These are phyloP conservation scores for Erysimum pusillum DNA, from an alignment of 441 rosid species.

Conservation along the genomic window DNA sequence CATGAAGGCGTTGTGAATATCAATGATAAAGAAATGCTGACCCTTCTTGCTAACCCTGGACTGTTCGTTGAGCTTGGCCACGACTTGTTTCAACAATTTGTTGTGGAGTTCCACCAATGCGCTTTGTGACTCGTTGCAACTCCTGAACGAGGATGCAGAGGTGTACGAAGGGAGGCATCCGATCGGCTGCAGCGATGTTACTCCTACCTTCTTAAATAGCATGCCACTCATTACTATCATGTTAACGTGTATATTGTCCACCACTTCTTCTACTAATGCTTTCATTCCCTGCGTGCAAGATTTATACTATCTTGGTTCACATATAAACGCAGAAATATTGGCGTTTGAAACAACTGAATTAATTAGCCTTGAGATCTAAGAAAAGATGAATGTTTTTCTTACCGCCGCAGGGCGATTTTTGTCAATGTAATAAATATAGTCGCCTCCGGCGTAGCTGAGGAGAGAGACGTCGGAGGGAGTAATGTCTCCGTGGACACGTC, in stretches of 20 bases:
- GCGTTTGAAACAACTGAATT: background rate
- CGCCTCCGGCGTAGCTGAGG: conserved; percentile 64
- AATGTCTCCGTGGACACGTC: conserved; percentile 49
- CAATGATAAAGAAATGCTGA: conserved; percentile 52
- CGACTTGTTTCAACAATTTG: conserved; percentile 53
- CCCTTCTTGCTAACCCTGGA: conserved; percentile 33
- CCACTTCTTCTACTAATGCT: conserved; percentile 50
- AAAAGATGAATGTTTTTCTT: conserved; percentile 23
- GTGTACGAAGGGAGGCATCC: conserved; percentile 73
- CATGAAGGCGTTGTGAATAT: conserved; percentile 59
- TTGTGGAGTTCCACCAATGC: conserved; percentile 64
- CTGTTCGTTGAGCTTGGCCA: conserved; percentile 52
- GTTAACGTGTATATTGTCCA: conserved; percentile 47
- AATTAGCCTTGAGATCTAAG: background rate
- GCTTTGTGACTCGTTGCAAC: conserved; percentile 59
- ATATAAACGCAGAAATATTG: background rate
- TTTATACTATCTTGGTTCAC: background rate
- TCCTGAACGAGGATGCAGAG: conserved; percentile 42
- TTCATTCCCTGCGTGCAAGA: conserved; percentile 52
- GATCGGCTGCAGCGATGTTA: conserved; percentile 58
- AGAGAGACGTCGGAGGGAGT: conserved; percentile 54
- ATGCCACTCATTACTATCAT: background rate
- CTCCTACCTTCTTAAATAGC: conserved; percentile 60
- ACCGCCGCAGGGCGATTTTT: conserved; percentile 52
- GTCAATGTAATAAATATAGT: conserved; percentile 55